Evolutionary conservation across 768 basidiomycete genomes (phyloP).

Genomic region (Tylopilus sp.): DNA sequence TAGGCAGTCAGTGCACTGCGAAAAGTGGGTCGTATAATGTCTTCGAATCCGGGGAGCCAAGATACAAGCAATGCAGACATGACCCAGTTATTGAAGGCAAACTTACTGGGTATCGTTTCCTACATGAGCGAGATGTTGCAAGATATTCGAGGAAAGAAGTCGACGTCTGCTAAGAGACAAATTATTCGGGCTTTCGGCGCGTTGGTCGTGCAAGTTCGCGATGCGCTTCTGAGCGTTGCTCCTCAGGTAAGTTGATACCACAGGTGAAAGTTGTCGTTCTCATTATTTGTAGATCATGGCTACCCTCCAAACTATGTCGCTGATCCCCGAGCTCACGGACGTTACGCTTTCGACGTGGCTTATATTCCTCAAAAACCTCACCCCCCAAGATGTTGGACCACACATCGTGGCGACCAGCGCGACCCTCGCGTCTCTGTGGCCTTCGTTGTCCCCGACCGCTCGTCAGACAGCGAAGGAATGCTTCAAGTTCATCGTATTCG

Average conservation of each 20-base stretch:
- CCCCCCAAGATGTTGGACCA: constrained; percentile 68
- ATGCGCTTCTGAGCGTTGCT: constrained; percentile 68
- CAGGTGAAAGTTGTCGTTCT: constrained; percentile 5
- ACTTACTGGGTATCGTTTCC: constrained; percentile 84
- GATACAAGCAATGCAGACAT: constrained; percentile 38
- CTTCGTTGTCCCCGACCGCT: constrained; percentile 49
- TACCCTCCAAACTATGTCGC: constrained; percentile 86
- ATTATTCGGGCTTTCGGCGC: constrained; percentile 77
- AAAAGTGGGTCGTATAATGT: constrained; percentile 39
- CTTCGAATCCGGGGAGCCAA: constrained; percentile 24
- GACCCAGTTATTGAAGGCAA: constrained; percentile 60
- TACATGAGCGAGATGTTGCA: constrained; percentile 84
- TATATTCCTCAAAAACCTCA: constrained; percentile 66
- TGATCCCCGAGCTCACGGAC: constrained; percentile 68
- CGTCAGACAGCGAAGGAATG: constrained; percentile 53
- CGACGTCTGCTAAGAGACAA: constrained; percentile 62
- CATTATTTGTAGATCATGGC: constrained; percentile 77
- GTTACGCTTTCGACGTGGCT: constrained; percentile 80
- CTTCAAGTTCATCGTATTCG: constrained; percentile 67
- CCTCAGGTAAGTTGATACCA: constrained; percentile 65
- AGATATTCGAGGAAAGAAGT: constrained; percentile 76
- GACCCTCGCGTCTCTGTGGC: constrained; percentile 77
- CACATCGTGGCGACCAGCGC: constrained; percentile 88
- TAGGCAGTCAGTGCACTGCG: constrained; percentile 47
- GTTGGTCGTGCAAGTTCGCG: constrained; percentile 67